phyloP scores from a whole-genome alignment of 2,329 filamentous ascomycete species.

The Pestalotiopsis sp. region DNA sequence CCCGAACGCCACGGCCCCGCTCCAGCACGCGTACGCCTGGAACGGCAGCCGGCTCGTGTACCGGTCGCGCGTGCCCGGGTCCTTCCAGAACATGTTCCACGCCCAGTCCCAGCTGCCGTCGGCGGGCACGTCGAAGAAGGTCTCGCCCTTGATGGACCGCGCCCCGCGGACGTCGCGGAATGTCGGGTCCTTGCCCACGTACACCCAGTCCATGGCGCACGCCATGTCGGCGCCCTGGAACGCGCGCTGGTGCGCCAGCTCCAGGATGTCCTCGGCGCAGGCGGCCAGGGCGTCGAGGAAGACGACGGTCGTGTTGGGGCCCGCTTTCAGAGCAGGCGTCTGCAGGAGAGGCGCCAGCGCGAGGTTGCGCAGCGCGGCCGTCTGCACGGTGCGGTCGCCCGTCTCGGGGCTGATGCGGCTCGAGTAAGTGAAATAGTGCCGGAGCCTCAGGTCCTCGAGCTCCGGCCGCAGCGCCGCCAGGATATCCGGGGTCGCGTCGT shows the following conservation, averaged over 20 bases:
- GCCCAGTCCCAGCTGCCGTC: constrained; percentile 52
- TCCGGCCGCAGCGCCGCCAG: constrained; percentile 42
- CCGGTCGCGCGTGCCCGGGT: constrained; percentile 35
- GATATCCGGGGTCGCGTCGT: constrained; percentile 56
- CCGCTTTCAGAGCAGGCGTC: background rate
- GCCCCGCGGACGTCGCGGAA: constrained; percentile 64
- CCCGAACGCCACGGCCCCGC: constrained; percentile 53
- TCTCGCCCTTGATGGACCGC: constrained; percentile 53
- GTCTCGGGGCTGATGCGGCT: constrained; percentile 46
- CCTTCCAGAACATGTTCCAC: constrained; percentile 57
- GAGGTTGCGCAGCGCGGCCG: constrained; percentile 55
- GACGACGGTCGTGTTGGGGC: constrained; percentile 45
- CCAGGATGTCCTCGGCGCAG: constrained; percentile 59
- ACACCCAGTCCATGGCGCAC: constrained; percentile 62
- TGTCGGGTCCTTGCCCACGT: constrained; percentile 42
- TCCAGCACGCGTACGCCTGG: constrained; percentile 66
- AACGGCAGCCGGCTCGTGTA: constrained; percentile 46
- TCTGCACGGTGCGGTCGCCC: constrained; percentile 45
- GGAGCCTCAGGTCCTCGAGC: constrained; percentile 39
- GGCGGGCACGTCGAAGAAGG: constrained; percentile 55
- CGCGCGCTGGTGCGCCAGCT: constrained; percentile 52
- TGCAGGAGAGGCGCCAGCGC: constrained; percentile 49
- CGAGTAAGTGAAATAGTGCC: constrained; percentile 42
- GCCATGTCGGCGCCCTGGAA: constrained; percentile 54
- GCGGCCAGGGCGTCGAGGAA: constrained; percentile 58